These are phyloP conservation scores for Casaregolazyma lundiana DNA, from an alignment of 1,139 yeast species.

Conservation along the genomic window DNA sequence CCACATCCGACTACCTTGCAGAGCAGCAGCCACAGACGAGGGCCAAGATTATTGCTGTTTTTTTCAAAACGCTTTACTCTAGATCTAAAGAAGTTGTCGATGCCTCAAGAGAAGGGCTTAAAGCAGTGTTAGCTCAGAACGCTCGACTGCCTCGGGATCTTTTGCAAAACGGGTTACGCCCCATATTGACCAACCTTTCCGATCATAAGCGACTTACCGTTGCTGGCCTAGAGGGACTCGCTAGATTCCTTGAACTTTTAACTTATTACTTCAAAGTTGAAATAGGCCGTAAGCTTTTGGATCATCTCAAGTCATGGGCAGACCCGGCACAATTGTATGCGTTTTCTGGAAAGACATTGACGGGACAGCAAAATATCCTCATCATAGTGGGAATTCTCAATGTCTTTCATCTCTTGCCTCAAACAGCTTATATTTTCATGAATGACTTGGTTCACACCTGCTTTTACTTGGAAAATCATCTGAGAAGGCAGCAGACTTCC, in stretches of 20 bases:
- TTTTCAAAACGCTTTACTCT: conserved; percentile 88
- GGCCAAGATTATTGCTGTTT: conserved; percentile 83
- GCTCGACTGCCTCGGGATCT: conserved; percentile 89
- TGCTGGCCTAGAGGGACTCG: conserved; percentile 86
- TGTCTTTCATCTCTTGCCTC: conserved; percentile 86
- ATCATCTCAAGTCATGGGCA: conserved; percentile 96
- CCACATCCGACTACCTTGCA: conserved; percentile 40
- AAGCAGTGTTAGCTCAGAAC: conserved; percentile 77
- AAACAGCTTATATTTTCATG: conserved; percentile 88
- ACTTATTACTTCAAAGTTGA: conserved; percentile 95
- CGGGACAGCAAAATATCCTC: conserved; percentile 74
- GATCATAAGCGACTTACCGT: conserved; percentile 90
- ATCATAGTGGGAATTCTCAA: conserved; percentile 87
- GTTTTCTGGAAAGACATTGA: conserved; percentile 68
- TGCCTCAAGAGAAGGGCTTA: conserved; percentile 88
- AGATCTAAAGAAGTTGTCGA: conserved; percentile 82
- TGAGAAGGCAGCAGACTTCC: conserved; percentile 80
- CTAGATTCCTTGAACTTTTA: conserved; percentile 75
- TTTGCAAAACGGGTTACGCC: conserved; percentile 87
- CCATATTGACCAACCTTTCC: conserved; percentile 90
- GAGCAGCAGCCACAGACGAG: conserved; percentile 80
- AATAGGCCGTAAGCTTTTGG: conserved; percentile 87
- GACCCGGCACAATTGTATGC: conserved; percentile 71
- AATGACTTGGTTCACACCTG: conserved; percentile 77
- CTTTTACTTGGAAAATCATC: conserved; percentile 70